These are phyloP conservation scores for Bruguiera hainesii DNA, from an alignment of 441 rosid genomes.

Conservation along the genomic window DNA sequence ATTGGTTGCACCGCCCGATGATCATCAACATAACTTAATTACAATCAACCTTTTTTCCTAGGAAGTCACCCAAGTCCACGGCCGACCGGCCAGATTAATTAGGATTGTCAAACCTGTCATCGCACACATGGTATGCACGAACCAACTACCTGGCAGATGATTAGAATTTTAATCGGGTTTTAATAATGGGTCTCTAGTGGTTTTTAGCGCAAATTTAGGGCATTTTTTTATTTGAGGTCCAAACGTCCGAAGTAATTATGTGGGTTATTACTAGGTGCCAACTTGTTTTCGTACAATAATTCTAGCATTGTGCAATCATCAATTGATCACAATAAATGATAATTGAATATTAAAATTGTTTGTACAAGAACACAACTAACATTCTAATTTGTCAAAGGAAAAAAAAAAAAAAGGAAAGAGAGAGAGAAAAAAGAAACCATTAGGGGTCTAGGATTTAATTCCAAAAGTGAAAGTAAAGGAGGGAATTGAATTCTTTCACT, in stretches of 20 bases:
- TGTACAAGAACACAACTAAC: too few relatives aligned
- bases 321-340: neutral
- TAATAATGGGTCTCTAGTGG: neutral
- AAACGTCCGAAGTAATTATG: neutral
- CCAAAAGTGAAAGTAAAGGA: too few relatives aligned
- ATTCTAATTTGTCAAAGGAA: too few relatives aligned
- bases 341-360: too few relatives aligned
- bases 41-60: slow-evolving; percentile 4
- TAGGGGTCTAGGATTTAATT: too few relatives aligned
- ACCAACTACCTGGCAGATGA: slow-evolving; percentile 1
- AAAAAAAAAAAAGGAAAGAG: too few relatives aligned
- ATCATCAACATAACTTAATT: neutral
- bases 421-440: too few relatives aligned
- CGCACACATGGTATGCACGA: slow-evolving; percentile 18
- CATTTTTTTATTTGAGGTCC: neutral
- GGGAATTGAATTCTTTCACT: too few relatives aligned
- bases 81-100: neutral
- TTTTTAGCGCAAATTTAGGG: slow-evolving; percentile 13
- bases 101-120: slow-evolving; percentile 1
- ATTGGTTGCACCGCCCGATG: slow-evolving; percentile 10
- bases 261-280: slow-evolving; percentile 1
- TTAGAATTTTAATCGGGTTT: slow-evolving; percentile 14
- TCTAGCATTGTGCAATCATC: neutral
- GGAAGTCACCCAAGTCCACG: neutral
- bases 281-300: neutral